These are phyloP conservation scores for Paraphoma sp. DNA, from an alignment of 2,329 filamentous ascomycete genomes.

Conservation along the genomic window DNA sequence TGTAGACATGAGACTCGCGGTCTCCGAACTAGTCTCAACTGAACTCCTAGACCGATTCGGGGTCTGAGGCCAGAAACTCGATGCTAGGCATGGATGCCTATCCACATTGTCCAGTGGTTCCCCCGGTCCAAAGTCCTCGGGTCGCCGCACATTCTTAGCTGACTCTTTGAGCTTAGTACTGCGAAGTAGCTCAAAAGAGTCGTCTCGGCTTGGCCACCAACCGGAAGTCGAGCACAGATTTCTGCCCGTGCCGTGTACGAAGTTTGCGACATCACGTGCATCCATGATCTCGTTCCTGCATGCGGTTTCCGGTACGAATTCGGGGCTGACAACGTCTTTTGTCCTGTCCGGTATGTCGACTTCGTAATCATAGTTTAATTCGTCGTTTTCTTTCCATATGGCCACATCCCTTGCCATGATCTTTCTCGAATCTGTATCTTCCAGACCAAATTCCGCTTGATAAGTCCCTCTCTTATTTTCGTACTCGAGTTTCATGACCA, in stretches of 20 bases:
- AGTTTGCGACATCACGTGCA: constrained; percentile 9
- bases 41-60: constrained; percentile 6
- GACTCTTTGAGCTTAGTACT: constrained; percentile 9
- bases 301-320: neutral
- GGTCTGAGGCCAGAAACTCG: constrained; percentile 21
- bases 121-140: neutral
- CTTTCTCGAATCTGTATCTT: constrained; percentile 6
- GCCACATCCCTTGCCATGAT: neutral
- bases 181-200: constrained; percentile 6
- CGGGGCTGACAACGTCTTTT: neutral
- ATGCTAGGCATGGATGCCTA: constrained; percentile 11
- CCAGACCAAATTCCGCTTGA: constrained; percentile 13
- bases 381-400: neutral
- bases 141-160: neutral
- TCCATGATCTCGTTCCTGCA: constrained; percentile 2
- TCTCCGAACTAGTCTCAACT: constrained; percentile 7
- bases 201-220: constrained; percentile 21
- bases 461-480: constrained; percentile 18
- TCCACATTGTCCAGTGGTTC: neutral
- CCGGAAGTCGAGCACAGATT: constrained; percentile 30
- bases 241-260: constrained; percentile 23
- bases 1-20: neutral
- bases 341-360: neutral
- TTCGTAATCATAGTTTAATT: neutral
- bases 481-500: constrained; percentile 39